Base-by-base conservation (phyloP, 2,329 filamentous ascomycete species). In the Botrytis tulipae region DNA sequence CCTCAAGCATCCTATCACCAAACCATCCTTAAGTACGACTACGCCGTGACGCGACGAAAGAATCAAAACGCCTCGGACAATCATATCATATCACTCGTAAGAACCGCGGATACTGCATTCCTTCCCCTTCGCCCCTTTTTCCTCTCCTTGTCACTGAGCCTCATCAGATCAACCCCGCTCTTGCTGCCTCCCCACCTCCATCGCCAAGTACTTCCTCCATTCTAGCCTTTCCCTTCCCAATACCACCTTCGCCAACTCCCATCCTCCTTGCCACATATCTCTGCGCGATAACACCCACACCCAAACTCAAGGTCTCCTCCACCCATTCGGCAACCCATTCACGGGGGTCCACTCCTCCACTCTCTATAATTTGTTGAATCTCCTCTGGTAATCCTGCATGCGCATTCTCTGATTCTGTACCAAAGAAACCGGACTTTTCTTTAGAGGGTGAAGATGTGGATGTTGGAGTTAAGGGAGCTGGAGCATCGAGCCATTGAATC, bases 321-420 rank as follows among this genome's bases (percentile, higher is more conserved):
- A 99, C 88, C 96, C 96, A 99, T 83, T 98, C 96, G 4, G 95
- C 92, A 54, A 97, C 93, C 96, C 96, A 99, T 82, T 99, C 96
- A 73, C 96, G 88, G 0, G 96, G 96, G 80, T 99, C 96, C 3
- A 98, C 93, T 65, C 88, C 89, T 14, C 89, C 90, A 62, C 84
- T 84, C 79, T 90, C 89, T 59, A 99, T 89, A 76, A 98, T 97
- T 77, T 95, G 93, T 35, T 89, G 87, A 78, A 99, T 98, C 80
- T 95, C 94, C 42, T 93, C 92, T 0, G 96, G 95, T 48, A 95
- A 83, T n/a, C 85, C 81, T 16, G 81, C 82, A 57, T 83, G 80
- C 4, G 83, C 78, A 48, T 82, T 82, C 65, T 84, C 59, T 35
- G 62, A 83, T 61, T 87, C 84, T 71, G 84, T 85, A 44, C 77